Base-by-base conservation (phyloP, 2,329 filamentous ascomycete genomes). In the Nemania sp. region DNA sequence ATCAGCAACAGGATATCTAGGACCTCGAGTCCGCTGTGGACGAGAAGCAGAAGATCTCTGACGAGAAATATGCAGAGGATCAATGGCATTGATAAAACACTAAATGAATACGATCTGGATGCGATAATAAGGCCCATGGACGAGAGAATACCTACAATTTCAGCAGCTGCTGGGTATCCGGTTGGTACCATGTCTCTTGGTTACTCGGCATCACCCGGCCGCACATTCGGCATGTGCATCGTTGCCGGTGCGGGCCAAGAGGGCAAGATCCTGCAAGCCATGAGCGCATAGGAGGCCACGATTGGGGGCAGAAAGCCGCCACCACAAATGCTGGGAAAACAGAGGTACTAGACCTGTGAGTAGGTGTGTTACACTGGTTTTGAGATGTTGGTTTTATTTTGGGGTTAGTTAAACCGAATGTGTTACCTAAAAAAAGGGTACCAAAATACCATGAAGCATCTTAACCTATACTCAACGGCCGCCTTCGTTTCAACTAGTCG, bases 91-190 rank as follows among this genome's bases (percentile, higher is more conserved):
- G 56, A 59, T 22, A 35, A 49, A 51, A 35, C 41, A 35, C n/a
- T 59, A 4, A 35, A 5, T 3, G 15, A 45, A 13, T 45, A 62
- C 20, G 43, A 27, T n/a, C 13, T 56, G 1, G 61, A 63, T 49
- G 38, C 57, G 13, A 56, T 63, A 1, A 5, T 56, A 7, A 38
- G 35, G 15, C 41, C 61, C 10, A 35, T 32, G 52, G 52, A 56
- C 7, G 35, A 38, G 3, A 7, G 53, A 27, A 47, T 57, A 7
- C 22, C 61, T 6, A 51, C 51, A 11, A 63, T 63, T 10, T 38
- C 52, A 2, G 51, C 52, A 2, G 61, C 38, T 5, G 61, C 61
- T 38, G 61, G 61, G 8, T 63, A 63, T 57, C 62, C 62, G 1
- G 54, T 58, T 22, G 62, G 52, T 15, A 64, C 41, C 1, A 35